Percentiles rank a stretch among this genome's conserved stretches.
These are phyloP conservation scores for Termitomyces sp. DNA, from an alignment of 768 basidiomycete genomes.

Conservation along the genomic window DNA sequence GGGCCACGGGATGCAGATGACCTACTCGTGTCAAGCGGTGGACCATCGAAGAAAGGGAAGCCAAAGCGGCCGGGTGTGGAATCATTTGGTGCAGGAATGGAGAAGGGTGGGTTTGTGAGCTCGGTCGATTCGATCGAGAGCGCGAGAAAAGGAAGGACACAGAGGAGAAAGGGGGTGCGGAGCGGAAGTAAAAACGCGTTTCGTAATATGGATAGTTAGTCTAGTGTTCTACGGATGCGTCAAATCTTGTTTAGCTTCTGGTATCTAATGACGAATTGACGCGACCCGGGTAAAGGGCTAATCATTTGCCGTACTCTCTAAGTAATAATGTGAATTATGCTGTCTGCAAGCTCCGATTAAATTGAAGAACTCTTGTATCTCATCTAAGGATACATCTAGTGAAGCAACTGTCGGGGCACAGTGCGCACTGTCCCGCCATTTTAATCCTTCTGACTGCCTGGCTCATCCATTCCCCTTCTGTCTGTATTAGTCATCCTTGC, in stretches of 20 bases:
- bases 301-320: too few species aligned
- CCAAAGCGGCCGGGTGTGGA: slow-evolving; percentile 60
- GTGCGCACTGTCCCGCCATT: too few species aligned
- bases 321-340: too few species aligned
- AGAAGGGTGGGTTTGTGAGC: slow-evolving; percentile 61
- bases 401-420: too few species aligned
- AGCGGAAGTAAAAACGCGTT: slow-evolving; percentile 92
- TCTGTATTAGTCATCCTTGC: too few species aligned
- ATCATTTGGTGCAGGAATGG: slow-evolving; percentile 84
- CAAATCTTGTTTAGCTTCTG: background rate
- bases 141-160: slow-evolving; percentile 73
- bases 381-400: too few species aligned
- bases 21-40: slow-evolving; percentile 18
- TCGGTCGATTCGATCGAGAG: slow-evolving; percentile 48
- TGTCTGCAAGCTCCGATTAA: too few species aligned
- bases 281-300: too few species aligned
- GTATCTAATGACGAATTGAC: too few species aligned
- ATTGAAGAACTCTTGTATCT: too few species aligned
- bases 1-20: slow-evolving; percentile 30
- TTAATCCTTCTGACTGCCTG: too few species aligned
- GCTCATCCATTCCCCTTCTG: too few species aligned
- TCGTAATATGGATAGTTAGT: slow-evolving; percentile 28
- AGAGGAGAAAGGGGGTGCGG: slow-evolving; percentile 71
- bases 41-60: slow-evolving; percentile 24
- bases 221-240: background rate